Conservation (phyloP, 805 yeast species). For the Candida nemodendra region DNA sequence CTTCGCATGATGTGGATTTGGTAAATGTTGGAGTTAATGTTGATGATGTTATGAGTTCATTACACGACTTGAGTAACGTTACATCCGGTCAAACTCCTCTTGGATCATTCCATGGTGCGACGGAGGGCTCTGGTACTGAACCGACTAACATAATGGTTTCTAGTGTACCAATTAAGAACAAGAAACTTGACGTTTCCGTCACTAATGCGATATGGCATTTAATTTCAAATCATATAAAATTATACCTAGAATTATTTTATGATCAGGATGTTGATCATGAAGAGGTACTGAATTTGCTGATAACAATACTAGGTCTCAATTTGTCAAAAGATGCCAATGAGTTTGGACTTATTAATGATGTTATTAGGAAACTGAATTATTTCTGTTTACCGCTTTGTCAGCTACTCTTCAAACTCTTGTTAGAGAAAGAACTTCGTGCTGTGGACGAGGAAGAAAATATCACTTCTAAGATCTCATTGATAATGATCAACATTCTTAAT, state of each 20-base stretch:
- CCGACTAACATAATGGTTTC: conserved; percentile 1
- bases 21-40: conserved; percentile 21
- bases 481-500: conserved; percentile 13
- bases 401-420: conserved; percentile 33
- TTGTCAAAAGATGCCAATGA: conserved; percentile 4
- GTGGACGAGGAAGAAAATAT: conserved; percentile 13
- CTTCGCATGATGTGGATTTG: conserved; percentile 19
- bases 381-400: conserved; percentile 45
- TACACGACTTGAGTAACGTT: conserved; percentile 25
- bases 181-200: conserved; percentile 11
- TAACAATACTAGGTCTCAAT: conserved; percentile 15
- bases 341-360: conserved; percentile 4
- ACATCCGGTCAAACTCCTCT: conserved; percentile 23
- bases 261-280: conserved; percentile 8
- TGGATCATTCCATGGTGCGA: conserved; percentile 6
- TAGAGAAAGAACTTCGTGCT: conserved; percentile 22
- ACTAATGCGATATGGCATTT: conserved; percentile 26
- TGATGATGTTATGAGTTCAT: conserved; percentile 27
- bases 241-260: conserved; percentile 22
- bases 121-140: conserved; percentile 4
- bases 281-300: conserved; percentile 16
- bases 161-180: conserved; percentile 4
- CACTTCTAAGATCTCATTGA: conserved; percentile 5
- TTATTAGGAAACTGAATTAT: conserved; percentile 32
- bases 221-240: conserved; percentile 14